Percentiles rank a stretch among this genome's conserved stretches.
Evolutionary conservation across 495 filamentous ascomycete species (phyloP).

Genomic region (Aspergillus cristatus): DNA sequence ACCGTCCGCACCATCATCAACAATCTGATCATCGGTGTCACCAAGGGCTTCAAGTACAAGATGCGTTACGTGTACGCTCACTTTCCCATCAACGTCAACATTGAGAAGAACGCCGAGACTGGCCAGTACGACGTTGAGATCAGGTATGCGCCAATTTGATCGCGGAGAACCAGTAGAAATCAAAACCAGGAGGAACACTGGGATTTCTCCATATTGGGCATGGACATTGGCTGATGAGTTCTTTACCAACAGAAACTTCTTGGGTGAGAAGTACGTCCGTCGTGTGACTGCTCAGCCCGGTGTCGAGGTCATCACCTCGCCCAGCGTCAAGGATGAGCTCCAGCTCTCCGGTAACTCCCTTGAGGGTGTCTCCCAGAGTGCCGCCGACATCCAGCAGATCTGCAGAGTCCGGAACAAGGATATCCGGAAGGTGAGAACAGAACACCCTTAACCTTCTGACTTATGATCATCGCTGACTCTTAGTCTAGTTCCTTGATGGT

Average conservation of each 20-base stretch:
- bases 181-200: not conserved
- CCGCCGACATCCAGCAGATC: conserved; percentile 98
- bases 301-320: conserved; percentile 80
- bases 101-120: conserved; percentile 92
- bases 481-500: conserved; percentile 89
- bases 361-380: conserved; percentile 92
- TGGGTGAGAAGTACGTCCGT: conserved; percentile 99
- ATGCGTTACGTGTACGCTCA: conserved; percentile 99
- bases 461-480: conserved; percentile 22
- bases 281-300: conserved; percentile 77
- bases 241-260: conserved; percentile 70
- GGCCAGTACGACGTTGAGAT: conserved; percentile 89
- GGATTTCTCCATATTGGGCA: no score
- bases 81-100: conserved; percentile 99
- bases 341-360: conserved; percentile 87
- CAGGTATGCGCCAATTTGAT: conserved; percentile 55
- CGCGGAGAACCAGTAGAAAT: not conserved
- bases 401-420: conserved; percentile 99
- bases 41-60: conserved; percentile 99
- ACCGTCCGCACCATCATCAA: conserved; percentile 96
- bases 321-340: conserved; percentile 95
- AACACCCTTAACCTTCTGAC: not conserved
- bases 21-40: conserved; percentile 97
- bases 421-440: conserved; percentile 96
- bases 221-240: conserved; percentile 9